Evolutionary conservation across 2,329 filamentous ascomycete genomes (phyloP).

Genomic region (Acarospora socialis): DNA sequence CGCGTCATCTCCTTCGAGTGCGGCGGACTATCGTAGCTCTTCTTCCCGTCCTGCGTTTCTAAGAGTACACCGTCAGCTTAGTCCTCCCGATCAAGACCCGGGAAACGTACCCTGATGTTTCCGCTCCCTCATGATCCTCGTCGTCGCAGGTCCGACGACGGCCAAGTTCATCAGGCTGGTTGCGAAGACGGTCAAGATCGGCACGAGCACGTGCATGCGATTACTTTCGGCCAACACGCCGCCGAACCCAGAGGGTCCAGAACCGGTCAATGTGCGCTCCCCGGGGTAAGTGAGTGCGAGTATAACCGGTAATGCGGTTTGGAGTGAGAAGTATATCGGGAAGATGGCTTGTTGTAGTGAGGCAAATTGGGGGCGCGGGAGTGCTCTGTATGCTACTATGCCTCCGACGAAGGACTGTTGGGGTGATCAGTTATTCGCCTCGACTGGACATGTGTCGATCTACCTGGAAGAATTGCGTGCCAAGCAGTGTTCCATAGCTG

Average conservation of each 20-base stretch:
- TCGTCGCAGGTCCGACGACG: constrained; percentile 61
- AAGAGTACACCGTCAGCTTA: constrained; percentile 7
- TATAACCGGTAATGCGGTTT: constrained; percentile 58
- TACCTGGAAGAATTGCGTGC: constrained; percentile 74
- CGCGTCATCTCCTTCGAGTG: constrained; percentile 73
- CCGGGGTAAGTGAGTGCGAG: constrained; percentile 70
- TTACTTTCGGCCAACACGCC: constrained; percentile 48
- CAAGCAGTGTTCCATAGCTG: constrained; percentile 79
- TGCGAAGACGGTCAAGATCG: constrained; percentile 55
- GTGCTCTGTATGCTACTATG: constrained; percentile 59
- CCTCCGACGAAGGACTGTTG: constrained; percentile 59
- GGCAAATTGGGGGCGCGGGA: constrained; percentile 69
- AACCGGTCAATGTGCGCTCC: constrained; percentile 21
- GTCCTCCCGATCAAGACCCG: constrained; percentile 6
- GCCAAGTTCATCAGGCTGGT: constrained; percentile 56
- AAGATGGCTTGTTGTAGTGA: constrained; percentile 69
- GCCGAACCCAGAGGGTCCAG: constrained; percentile 29
- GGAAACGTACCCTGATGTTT: constrained; percentile 57
- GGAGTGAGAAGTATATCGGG: constrained; percentile 76
- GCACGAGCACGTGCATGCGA: constrained; percentile 49
- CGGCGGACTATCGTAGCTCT: constrained; percentile 61
- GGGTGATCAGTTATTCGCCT: constrained; percentile 2
- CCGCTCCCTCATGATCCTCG: constrained; percentile 57
- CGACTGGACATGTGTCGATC: constrained; percentile 1
- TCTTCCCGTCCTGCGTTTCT: constrained; percentile 82